A percentile compares a stretch with the other conserved stretches of the same genome.
These are phyloP conservation scores for Malassezia pachydermatis DNA, from an alignment of 1,284 basidiomycete genomes.

Conservation along the genomic window DNA sequence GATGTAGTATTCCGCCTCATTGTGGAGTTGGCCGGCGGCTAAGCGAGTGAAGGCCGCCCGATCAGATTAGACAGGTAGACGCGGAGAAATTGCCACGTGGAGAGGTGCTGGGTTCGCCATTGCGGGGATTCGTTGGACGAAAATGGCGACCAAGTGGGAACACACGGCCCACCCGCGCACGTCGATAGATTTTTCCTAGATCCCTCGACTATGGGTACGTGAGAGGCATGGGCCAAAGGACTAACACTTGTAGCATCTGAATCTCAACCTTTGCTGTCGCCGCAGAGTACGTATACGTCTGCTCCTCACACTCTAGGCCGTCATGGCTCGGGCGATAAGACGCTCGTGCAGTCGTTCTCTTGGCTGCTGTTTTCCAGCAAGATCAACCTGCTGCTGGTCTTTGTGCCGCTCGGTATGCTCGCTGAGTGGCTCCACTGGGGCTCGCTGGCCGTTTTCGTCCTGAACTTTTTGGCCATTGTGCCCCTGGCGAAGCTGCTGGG, in stretches of 20 bases:
- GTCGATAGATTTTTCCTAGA: too few species aligned
- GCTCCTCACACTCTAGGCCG: not conserved
- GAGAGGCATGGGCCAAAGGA: too few species aligned
- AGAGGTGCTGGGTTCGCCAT: too few species aligned
- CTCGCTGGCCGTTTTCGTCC: constrained; percentile 34
- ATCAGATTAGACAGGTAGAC: too few species aligned
- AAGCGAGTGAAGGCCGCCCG: not conserved
- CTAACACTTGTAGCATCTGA: constrained; percentile 4
- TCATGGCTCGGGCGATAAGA: constrained; percentile 15
- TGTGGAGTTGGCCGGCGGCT: constrained; percentile 31
- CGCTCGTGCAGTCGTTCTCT: constrained; percentile 24
- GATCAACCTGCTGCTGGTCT: constrained; percentile 42
- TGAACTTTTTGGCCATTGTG: constrained; percentile 47
- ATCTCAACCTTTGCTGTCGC: constrained; percentile 6
- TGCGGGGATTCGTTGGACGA: too few species aligned
- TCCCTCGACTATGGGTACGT: constrained; percentile 11
- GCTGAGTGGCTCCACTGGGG: constrained; percentile 40
- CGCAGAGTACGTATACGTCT: not conserved
- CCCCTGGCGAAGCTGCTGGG: constrained; percentile 46
- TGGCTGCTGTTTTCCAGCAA: constrained; percentile 39
- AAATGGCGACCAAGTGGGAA: too few species aligned
- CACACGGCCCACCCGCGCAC: too few species aligned
- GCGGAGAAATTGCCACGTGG: too few species aligned
- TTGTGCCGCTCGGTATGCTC: constrained; percentile 43
- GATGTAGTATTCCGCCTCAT: constrained; percentile 71